A percentile compares a stretch with the other conserved stretches of the same genome.
Conservation (phyloP, 768 basidiomycete genomes). For the Pleurotus citrinopileatus region DNA sequence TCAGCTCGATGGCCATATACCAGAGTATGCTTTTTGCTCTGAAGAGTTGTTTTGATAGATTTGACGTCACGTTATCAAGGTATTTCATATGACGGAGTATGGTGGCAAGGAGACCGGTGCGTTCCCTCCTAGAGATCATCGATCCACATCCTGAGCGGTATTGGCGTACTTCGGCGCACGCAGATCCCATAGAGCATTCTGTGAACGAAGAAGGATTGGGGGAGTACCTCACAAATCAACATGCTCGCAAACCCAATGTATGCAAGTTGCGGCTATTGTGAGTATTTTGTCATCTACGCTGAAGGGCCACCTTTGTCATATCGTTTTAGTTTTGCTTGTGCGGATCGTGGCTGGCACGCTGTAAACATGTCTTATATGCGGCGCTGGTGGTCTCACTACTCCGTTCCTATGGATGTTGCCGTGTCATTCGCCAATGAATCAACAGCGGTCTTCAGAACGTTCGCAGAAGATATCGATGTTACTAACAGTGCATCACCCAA, state of each 20-base stretch:
- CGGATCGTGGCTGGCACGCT: background rate
- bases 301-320: background rate
- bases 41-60: too few relatives aligned
- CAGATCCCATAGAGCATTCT: too few relatives aligned
- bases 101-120: background rate
- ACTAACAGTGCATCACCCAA: background rate
- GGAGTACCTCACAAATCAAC: too few relatives aligned
- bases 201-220: too few relatives aligned
- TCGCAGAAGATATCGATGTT: background rate
- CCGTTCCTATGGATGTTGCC: background rate
- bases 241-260: too few relatives aligned
- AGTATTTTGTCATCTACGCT: background rate
- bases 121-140: background rate
- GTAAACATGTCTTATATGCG: background rate
- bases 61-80: background rate
- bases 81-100: background rate
- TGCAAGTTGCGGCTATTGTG: background rate
- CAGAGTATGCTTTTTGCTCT: too few relatives aligned
- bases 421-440: background rate
- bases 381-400: background rate
- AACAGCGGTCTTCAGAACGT: background rate
- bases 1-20: too few relatives aligned
- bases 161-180: background rate
- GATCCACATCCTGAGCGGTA: background rate
- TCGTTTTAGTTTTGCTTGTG: background rate